phyloP scores from a whole-genome alignment of 805 yeast species.

The Yarrowia sp. region DNA sequence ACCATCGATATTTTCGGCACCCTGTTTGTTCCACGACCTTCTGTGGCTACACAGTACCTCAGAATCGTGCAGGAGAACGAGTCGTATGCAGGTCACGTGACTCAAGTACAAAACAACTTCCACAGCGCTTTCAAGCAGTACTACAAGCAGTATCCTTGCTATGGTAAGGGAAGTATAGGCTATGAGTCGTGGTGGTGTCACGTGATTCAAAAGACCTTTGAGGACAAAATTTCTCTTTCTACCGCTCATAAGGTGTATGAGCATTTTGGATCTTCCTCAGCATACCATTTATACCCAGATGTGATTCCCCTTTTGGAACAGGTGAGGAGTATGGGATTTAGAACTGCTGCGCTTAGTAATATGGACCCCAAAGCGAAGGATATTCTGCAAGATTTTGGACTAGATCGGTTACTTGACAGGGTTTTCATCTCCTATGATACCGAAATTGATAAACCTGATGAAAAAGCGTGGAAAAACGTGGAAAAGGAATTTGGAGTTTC shows the following conservation, averaged over 20 bases:
- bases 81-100: not conserved
- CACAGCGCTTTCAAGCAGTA: constrained; percentile 5
- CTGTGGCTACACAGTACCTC: constrained; percentile 25
- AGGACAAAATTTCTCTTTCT: not conserved
- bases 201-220: constrained; percentile 14
- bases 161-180: not conserved
- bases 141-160: constrained; percentile 14
- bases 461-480: constrained; percentile 12
- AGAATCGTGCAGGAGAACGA: constrained; percentile 1
- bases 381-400: constrained; percentile 11
- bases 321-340: constrained; percentile 2
- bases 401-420: not conserved
- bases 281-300: constrained; percentile 25
- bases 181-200: constrained; percentile 17
- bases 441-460: constrained; percentile 21
- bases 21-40: constrained; percentile 24
- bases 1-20: constrained; percentile 32
- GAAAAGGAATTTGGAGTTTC: constrained; percentile 8
- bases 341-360: constrained; percentile 4
- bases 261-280: constrained; percentile 4
- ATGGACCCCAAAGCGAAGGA: constrained; percentile 22
- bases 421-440: constrained; percentile 11
- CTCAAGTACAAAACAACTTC: constrained; percentile 1
- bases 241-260: constrained; percentile 8
- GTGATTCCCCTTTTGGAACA: constrained; percentile 8